A percentile compares a stretch with the other conserved stretches of the same genome.
Evolutionary conservation across 1,284 basidiomycete species (phyloP).

Genomic region (Uromyces viciae-fabae): DNA sequence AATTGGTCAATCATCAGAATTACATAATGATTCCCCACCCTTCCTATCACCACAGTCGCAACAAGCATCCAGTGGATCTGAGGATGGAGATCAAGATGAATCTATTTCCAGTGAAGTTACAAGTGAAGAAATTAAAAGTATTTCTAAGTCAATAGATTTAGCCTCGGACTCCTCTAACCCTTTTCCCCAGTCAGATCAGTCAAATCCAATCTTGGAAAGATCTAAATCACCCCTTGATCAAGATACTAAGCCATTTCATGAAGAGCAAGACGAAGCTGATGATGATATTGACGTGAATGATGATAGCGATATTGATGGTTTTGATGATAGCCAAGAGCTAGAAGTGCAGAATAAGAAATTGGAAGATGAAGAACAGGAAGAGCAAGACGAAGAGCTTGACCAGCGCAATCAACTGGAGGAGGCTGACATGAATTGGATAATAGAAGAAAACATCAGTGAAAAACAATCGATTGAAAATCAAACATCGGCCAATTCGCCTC

Average conservation of each 20-base stretch:
- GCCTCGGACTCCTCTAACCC: not conserved
- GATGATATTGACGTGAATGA: not conserved
- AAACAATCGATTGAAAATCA: too few species aligned
- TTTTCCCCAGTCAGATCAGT: slow-evolving; percentile 1
- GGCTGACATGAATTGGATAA: not conserved
- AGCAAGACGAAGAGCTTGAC: too few species aligned
- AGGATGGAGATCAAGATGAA: not conserved
- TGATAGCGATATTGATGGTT: not conserved
- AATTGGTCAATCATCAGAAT: not conserved
- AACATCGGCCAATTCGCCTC: too few species aligned
- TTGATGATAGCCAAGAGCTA: not conserved
- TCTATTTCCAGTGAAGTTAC: not conserved
- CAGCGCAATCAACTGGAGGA: not conserved
- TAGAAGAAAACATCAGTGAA: not conserved
- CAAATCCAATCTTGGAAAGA: not conserved
- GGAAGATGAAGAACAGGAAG: slow-evolving; percentile 11
- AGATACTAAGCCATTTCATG: not conserved
- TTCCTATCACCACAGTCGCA: not conserved
- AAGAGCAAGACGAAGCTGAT: not conserved
- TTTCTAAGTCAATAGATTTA: not conserved
- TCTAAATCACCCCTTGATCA: not conserved
- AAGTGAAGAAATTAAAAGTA: not conserved
- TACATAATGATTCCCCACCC: not conserved
- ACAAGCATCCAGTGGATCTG: not conserved
- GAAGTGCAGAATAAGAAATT: not conserved